A percentile compares a stretch with the other conserved stretches of the same genome.
Evolutionary conservation across 768 basidiomycete species (phyloP).

Genomic region (Hypsizygus marmoreus): DNA sequence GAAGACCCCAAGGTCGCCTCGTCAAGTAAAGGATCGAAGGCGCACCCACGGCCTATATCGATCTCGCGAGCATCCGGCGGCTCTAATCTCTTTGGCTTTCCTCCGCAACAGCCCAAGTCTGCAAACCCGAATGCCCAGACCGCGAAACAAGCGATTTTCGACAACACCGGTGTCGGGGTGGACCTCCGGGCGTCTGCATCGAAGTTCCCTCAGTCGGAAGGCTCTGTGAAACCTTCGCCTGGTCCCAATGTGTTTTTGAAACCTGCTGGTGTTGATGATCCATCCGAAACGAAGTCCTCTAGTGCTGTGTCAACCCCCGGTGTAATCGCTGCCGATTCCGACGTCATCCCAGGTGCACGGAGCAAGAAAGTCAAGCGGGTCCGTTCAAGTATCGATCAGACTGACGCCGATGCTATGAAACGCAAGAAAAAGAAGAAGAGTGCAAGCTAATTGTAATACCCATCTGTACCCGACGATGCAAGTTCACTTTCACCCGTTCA

Average conservation of each 20-base stretch:
- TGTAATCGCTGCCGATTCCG: slow-evolving; percentile 7
- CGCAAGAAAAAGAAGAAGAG: slow-evolving; percentile 40
- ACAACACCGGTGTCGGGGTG: slow-evolving; percentile 47
- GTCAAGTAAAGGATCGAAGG: slow-evolving; percentile 9
- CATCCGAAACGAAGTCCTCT: slow-evolving; percentile 25
- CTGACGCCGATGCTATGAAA: slow-evolving; percentile 25
- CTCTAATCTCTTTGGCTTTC: slow-evolving; percentile 24
- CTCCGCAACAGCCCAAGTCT: slow-evolving; percentile 23
- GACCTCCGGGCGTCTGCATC: slow-evolving; percentile 42
- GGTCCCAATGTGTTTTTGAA: slow-evolving; percentile 44
- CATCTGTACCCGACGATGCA: too few species aligned
- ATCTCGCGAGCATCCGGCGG: slow-evolving; percentile 24
- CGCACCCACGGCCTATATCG: slow-evolving; percentile 24
- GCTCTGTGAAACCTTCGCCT: slow-evolving; percentile 10
- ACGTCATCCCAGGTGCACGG: slow-evolving; percentile 28
- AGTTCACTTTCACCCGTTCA: too few species aligned
- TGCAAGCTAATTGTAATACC: slow-evolving; percentile 10
- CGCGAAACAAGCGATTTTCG: slow-evolving; percentile 47
- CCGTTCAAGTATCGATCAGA: slow-evolving; percentile 21
- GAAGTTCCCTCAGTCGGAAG: not conserved
- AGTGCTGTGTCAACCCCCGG: slow-evolving; percentile 7
- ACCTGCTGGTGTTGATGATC: slow-evolving; percentile 59
- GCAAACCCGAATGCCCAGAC: slow-evolving; percentile 39
- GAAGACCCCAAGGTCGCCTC: not conserved
- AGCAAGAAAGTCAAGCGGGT: slow-evolving; percentile 33